Conservation (phyloP, 345 rosid genomes). For the Gossypium raimondii region DNA sequence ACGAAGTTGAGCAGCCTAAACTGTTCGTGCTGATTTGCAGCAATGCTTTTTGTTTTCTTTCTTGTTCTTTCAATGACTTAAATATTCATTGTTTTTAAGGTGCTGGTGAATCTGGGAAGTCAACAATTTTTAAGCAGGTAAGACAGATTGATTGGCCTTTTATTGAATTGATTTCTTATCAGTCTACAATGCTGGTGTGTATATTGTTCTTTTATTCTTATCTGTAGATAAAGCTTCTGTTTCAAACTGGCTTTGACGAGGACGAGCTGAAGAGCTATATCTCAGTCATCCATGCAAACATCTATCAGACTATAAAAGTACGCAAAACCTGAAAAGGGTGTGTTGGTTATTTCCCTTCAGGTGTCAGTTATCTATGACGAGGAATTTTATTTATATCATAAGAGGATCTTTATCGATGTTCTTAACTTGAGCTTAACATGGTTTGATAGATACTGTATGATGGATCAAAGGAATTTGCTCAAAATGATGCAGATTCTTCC, state of each 20-base stretch:
- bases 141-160: constrained; percentile 17
- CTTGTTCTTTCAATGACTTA: background rate
- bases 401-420: background rate
- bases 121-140: constrained; percentile 99
- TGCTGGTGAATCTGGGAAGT: constrained; percentile 98
- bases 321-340: constrained; percentile 67
- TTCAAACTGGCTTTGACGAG: constrained; percentile 97
- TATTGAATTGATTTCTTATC: background rate
- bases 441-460: constrained; percentile 72
- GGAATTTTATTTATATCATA: background rate
- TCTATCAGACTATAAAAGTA: constrained; percentile 99
- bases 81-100: constrained; percentile 43
- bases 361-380: constrained; percentile 23
- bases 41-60: background rate
- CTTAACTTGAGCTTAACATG: constrained; percentile 23
- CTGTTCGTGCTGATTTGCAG: background rate
- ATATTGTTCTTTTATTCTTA: background rate
- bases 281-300: constrained; percentile 93
- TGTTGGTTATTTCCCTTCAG: constrained; percentile 62
- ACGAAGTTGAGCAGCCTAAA: background rate
- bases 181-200: background rate
- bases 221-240: constrained; percentile 85
- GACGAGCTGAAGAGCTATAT: constrained; percentile 80
- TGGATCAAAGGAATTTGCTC: constrained; percentile 91
- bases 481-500: constrained; percentile 60